Evolutionary conservation across 73 alveolate species (phyloP).

Genomic region (Breviolum minutum): DNA sequence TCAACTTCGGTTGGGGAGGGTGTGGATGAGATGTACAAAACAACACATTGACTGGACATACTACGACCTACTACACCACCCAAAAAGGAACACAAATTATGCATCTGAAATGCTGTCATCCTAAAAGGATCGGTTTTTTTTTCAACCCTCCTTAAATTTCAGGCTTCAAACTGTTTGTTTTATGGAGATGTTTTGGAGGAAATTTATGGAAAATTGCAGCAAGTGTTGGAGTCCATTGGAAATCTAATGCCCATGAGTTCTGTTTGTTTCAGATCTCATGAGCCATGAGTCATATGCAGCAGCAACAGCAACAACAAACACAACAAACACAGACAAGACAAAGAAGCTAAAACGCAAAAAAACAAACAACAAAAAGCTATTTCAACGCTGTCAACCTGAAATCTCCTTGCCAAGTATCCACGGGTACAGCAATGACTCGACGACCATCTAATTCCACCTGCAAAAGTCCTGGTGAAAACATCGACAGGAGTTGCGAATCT

Average conservation of each 20-base stretch:
- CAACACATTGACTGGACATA: background rate
- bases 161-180: no score
- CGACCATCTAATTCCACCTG: constrained; percentile 82
- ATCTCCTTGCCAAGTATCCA: background rate
- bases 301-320: no score
- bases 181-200: no score
- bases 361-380: no score
- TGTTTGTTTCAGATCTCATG: no score
- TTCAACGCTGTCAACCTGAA: background rate
- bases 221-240: no score
- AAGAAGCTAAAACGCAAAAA: no score
- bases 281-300: background rate
- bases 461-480: constrained; percentile 12
- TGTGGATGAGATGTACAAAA: background rate
- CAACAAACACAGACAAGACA: no score
- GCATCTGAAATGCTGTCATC: background rate
- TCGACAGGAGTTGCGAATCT: background rate
- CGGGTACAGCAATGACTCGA: constrained; percentile 73
- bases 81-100: background rate
- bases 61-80: background rate
- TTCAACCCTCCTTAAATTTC: no score
- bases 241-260: no score
- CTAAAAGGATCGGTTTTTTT: no score
- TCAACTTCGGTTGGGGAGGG: background rate
- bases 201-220: no score